These are phyloP conservation scores for Heterobasidion parviporum DNA, from an alignment of 1,284 basidiomycete genomes.

Conservation along the genomic window DNA sequence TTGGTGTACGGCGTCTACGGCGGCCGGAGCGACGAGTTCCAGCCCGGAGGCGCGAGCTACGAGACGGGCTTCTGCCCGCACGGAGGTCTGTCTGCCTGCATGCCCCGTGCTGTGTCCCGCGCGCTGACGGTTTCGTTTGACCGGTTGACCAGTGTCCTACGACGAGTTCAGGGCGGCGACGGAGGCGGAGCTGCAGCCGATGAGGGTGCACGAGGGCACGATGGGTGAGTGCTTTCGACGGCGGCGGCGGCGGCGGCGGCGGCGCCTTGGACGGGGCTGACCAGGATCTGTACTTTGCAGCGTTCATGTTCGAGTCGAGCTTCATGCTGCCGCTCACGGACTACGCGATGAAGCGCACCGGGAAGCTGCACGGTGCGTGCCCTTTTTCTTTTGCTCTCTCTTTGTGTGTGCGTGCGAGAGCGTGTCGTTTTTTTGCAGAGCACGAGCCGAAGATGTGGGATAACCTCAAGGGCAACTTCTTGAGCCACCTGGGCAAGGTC, in stretches of 20 bases:
- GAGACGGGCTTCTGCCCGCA: constrained; percentile 58
- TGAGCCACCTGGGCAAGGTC: constrained; percentile 47
- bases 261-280: too few relatives aligned
- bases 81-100: constrained; percentile 25
- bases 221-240: constrained; percentile 31
- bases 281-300: too few relatives aligned
- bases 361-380: constrained; percentile 43
- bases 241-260: not conserved
- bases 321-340: constrained; percentile 57
- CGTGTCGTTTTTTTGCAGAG: too few relatives aligned
- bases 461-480: constrained; percentile 44
- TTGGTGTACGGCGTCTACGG: constrained; percentile 51
- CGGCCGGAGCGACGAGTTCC: constrained; percentile 52
- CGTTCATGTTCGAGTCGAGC: constrained; percentile 60
- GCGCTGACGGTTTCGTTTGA: too few relatives aligned
- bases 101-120: too few relatives aligned
- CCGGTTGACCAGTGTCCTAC: constrained; percentile 27
- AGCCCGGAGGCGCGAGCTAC: constrained; percentile 50
- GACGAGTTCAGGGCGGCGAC: constrained; percentile 49
- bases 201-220: constrained; percentile 42
- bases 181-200: constrained; percentile 40
- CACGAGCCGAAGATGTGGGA: constrained; percentile 60
- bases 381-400: not conserved
- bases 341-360: constrained; percentile 49
- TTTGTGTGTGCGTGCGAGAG: not conserved